Evolutionary conservation across 257 asterid genomes (phyloP).

Genomic region (Plantago ovata): DNA sequence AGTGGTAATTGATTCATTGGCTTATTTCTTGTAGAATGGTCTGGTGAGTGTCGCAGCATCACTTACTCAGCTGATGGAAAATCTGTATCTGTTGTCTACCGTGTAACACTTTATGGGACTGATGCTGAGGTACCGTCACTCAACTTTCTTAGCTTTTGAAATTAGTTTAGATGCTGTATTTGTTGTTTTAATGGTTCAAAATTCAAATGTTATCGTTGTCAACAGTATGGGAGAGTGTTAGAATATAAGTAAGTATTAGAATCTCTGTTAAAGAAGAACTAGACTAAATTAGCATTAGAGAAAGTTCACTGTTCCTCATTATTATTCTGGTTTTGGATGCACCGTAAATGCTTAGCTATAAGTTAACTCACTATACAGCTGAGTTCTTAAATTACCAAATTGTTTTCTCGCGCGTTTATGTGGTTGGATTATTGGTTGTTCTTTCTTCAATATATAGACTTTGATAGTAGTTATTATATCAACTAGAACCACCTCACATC

Average conservation of each 20-base stretch:
- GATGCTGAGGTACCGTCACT: constrained; percentile 73
- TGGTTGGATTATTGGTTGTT: not conserved
- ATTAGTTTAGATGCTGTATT: too few species aligned
- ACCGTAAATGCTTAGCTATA: not conserved
- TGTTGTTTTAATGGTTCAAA: not conserved
- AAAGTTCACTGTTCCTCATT: not conserved
- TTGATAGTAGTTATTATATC: not conserved
- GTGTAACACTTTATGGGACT: constrained; percentile 81
- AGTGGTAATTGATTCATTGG: not conserved
- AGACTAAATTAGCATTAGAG: not conserved
- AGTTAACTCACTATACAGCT: not conserved
- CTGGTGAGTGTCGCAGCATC: constrained; percentile 83
- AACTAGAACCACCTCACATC: not conserved
- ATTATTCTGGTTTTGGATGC: not conserved
- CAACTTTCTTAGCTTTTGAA: not conserved
- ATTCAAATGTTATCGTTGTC: not conserved
- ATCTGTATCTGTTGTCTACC: constrained; percentile 72
- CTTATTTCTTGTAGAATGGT: constrained; percentile 60
- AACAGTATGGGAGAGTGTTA: not conserved
- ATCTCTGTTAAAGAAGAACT: too few species aligned
- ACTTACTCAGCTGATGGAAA: constrained; percentile 71
- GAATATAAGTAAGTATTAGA: too few species aligned
- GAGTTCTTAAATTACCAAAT: not conserved
- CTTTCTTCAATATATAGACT: not conserved
- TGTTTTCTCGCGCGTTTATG: not conserved